These are phyloP conservation scores for Nakaseomyces bracarensis DNA, from an alignment of 1,139 yeast species.

Conservation along the genomic window DNA sequence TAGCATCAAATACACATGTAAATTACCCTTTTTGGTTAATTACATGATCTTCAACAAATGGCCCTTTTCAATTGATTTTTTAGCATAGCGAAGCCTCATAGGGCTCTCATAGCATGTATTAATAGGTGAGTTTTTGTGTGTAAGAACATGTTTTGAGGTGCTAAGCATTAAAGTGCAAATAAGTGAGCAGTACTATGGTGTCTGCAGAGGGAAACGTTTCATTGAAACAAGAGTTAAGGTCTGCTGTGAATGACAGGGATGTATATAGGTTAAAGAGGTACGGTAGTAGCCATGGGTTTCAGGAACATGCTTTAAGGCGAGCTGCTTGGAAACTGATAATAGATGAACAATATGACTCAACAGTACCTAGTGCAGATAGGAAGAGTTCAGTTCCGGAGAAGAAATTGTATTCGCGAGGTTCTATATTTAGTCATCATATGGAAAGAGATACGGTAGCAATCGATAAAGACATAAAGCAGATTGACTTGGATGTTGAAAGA, in stretches of 20 bases:
- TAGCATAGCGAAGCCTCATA: background rate
- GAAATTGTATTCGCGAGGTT: background rate
- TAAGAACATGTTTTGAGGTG: conserved; percentile 1
- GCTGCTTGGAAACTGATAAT: background rate
- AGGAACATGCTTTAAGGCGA: background rate
- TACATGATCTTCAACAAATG: conserved; percentile 6
- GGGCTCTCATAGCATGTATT: no score
- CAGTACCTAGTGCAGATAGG: background rate
- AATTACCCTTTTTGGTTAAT: conserved; percentile 9
- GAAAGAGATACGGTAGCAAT: background rate
- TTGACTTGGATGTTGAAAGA: conserved; percentile 64
- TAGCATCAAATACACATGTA: no score
- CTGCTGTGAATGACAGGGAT: background rate
- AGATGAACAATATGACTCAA: background rate
- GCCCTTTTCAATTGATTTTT: background rate
- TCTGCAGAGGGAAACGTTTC: conserved; percentile 1
- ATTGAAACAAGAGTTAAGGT: background rate
- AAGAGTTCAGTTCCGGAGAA: background rate
- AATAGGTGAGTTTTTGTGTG: no score
- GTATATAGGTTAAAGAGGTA: background rate
- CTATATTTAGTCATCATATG: background rate
- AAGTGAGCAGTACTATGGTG: no score
- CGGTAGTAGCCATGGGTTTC: background rate
- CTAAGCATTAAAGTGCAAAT: no score
- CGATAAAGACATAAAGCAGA: conserved; percentile 74